Evolutionary conservation across 306 rosid genomes (phyloP).

Genomic region (Corylus avellana): DNA sequence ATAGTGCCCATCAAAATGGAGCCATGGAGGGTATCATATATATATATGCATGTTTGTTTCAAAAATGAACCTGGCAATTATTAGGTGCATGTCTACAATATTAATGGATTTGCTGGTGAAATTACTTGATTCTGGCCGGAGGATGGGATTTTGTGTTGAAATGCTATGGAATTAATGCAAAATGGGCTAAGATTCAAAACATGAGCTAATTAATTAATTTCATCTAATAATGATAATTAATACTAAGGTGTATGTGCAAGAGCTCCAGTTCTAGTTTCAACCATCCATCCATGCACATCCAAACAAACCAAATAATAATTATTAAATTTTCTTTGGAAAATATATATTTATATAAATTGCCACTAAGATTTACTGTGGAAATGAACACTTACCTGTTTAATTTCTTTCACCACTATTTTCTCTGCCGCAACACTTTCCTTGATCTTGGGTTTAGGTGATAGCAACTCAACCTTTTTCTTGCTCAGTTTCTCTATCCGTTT

Average conservation of each 20-base stretch:
- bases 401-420: slow-evolving; percentile 48
- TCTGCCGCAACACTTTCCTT: slow-evolving; percentile 31
- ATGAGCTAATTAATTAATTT: neutral
- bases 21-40: no score
- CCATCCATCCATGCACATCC: neutral
- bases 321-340: neutral
- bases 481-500: slow-evolving; percentile 55
- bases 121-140: neutral
- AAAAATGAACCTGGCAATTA: neutral
- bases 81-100: neutral
- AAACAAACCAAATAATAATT: no score
- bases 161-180: neutral
- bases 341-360: neutral
- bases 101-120: neutral
- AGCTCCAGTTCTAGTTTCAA: neutral
- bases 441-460: slow-evolving; percentile 72
- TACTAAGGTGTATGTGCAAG: neutral
- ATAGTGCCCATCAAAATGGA: neutral
- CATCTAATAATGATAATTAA: neutral
- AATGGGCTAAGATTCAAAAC: neutral
- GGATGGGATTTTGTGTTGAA: neutral
- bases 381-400: slow-evolving; percentile 42
- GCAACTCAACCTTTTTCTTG: slow-evolving; percentile 63
- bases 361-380: neutral
- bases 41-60: neutral